phyloP scores from a whole-genome alignment of 2,329 filamentous ascomycete species.

The Tolypocladium tropicale region DNA sequence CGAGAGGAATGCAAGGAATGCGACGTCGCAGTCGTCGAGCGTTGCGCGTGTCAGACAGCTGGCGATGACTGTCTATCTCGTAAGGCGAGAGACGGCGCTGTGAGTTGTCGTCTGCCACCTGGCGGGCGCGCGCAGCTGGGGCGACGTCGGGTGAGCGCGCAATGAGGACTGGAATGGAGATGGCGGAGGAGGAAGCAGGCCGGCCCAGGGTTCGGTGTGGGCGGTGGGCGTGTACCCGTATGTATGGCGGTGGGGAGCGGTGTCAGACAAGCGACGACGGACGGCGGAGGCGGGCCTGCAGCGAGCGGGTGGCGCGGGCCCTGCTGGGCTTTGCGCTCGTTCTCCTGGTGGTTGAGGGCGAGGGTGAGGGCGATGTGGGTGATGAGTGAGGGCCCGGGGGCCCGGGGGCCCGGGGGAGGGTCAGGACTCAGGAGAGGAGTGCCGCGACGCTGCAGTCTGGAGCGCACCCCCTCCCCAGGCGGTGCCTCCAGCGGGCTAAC shows the following conservation, averaged over 20 bases:
- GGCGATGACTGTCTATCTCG: constrained; percentile 3
- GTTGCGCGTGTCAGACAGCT: constrained; percentile 2
- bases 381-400: background rate
- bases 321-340: constrained; percentile 1
- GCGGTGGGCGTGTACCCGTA: constrained; percentile 9
- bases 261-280: constrained; percentile 6
- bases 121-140: constrained; percentile 9
- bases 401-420: background rate
- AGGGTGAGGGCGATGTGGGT: too few relatives aligned
- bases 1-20: background rate
- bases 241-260: constrained; percentile 8
- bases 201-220: constrained; percentile 4
- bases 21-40: background rate
- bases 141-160: constrained; percentile 7
- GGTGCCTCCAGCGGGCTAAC: background rate
- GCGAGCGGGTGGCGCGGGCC: constrained; percentile 2
- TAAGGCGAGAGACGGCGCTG: constrained; percentile 5
- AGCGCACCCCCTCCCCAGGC: background rate
- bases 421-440: too few relatives aligned
- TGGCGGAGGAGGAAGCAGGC: constrained; percentile 13
- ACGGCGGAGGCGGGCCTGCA: constrained; percentile 1
- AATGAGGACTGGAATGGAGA: constrained; percentile 23
- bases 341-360: too few relatives aligned
- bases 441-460: background rate
- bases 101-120: constrained; percentile 2